Evolutionary conservation across 2,329 filamentous ascomycete species (phyloP).

Genomic region (Endocalyx cinctus): DNA sequence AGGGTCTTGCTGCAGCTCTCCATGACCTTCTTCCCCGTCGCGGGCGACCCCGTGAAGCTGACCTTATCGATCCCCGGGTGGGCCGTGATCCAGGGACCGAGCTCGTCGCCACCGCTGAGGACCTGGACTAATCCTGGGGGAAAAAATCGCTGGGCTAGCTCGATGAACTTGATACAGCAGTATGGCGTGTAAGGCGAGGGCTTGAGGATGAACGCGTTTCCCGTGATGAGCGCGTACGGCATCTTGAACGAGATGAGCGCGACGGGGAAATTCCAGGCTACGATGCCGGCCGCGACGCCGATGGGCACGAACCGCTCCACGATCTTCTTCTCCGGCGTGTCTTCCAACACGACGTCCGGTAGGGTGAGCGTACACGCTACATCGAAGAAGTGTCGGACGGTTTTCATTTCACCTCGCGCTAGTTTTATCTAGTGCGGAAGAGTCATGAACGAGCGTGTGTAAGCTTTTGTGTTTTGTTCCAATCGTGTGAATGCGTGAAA

Average conservation of each 20-base stretch:
- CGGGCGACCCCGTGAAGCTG: slow-evolving; percentile 45
- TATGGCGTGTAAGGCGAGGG: slow-evolving; percentile 33
- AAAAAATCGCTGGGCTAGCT: neutral
- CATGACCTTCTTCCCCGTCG: slow-evolving; percentile 54
- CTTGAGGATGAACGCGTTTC: slow-evolving; percentile 36
- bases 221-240: slow-evolving; percentile 31
- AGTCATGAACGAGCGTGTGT: neutral
- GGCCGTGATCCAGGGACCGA: neutral
- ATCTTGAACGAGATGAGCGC: slow-evolving; percentile 33
- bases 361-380: slow-evolving; percentile 1
- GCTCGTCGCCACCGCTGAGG: neutral
- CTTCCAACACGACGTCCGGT: slow-evolving; percentile 2
- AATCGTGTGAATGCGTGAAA: neutral
- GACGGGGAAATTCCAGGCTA: slow-evolving; percentile 31
- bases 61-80: neutral
- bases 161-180: neutral
- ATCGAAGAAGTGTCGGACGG: neutral
- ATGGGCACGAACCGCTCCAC: slow-evolving; percentile 3
- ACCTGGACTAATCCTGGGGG: neutral
- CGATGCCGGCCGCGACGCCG: slow-evolving; percentile 6
- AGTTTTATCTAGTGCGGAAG: neutral
- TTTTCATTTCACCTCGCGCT: slow-evolving; percentile 1
- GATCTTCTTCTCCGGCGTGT: neutral
- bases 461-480: neutral
- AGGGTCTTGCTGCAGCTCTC: slow-evolving; percentile 43